These are phyloP conservation scores for Seiridium cupressi DNA, from an alignment of 2,329 filamentous ascomycete species.

Conservation along the genomic window DNA sequence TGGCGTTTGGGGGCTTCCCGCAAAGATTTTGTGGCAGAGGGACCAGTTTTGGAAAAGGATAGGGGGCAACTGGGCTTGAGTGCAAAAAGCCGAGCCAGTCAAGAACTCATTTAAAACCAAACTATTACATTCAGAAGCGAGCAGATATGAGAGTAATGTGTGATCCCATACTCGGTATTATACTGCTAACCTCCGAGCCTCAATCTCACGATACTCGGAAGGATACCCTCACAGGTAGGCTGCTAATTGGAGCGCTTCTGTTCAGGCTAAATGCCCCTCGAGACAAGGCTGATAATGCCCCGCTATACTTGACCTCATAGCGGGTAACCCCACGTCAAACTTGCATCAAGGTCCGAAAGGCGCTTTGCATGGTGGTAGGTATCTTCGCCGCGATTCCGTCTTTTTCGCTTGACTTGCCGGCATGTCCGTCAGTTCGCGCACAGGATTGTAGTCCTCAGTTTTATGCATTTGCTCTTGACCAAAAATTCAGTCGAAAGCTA, in stretches of 20 bases:
- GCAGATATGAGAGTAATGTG: background rate
- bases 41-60: too few species aligned
- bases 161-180: background rate
- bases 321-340: constrained; percentile 9
- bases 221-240: background rate
- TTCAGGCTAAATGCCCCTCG: constrained; percentile 1
- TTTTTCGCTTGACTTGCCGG: too few species aligned
- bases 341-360: constrained; percentile 7
- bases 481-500: background rate
- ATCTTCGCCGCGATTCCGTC: background rate
- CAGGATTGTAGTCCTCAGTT: too few species aligned
- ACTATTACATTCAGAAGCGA: background rate
- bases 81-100: too few species aligned
- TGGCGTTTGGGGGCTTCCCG: constrained; percentile 13
- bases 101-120: too few species aligned
- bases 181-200: background rate
- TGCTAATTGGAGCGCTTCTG: constrained; percentile 4
- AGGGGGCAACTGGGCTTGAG: too few species aligned
- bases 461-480: too few species aligned
- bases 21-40: background rate
- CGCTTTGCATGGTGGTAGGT: background rate
- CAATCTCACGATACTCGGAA: background rate
- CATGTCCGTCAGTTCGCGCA: too few species aligned
- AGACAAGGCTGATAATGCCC: background rate
- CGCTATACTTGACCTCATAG: constrained; percentile 2